phyloP scores from a whole-genome alignment of 345 rosid species.

The Lepidium didymum region DNA sequence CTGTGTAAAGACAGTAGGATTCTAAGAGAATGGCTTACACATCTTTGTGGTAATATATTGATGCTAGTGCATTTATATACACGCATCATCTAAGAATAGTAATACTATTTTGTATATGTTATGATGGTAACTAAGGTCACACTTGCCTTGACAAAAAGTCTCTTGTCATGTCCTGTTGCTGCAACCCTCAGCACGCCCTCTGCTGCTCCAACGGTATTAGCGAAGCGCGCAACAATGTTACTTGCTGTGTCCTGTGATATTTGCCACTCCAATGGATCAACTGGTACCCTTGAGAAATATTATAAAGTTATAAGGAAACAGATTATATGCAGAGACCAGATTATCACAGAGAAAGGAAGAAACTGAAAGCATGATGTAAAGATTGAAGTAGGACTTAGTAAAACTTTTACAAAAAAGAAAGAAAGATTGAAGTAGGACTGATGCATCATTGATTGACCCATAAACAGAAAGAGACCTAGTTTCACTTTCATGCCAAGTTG shows the following conservation, averaged over 20 bases:
- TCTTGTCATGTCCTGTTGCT: constrained; percentile 94
- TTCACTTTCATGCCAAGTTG: not conserved
- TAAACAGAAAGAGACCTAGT: not conserved
- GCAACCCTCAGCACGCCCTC: constrained; percentile 96
- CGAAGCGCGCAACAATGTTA: constrained; percentile 64
- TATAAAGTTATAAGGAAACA: not conserved
- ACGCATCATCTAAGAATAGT: not conserved
- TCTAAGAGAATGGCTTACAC: not conserved
- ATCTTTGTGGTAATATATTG: not conserved
- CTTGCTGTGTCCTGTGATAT: constrained; percentile 91
- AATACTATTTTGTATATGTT: not conserved
- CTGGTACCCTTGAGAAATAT: constrained; percentile 58
- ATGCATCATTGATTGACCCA: not conserved
- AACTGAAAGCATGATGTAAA: too few species aligned
- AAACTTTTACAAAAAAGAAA: too few species aligned
- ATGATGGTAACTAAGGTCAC: not conserved
- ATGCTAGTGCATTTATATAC: constrained; percentile 1
- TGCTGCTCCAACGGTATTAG: constrained; percentile 90
- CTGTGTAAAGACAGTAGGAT: not conserved
- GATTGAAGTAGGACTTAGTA: too few species aligned
- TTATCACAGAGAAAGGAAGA: too few species aligned
- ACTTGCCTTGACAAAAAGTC: constrained; percentile 70
- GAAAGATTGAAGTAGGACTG: too few species aligned
- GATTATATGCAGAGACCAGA: not conserved
- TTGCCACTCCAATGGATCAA: constrained; percentile 98